Conservation (phyloP, 169 alveolate species). For the Plasmodium gonderi region DNA sequence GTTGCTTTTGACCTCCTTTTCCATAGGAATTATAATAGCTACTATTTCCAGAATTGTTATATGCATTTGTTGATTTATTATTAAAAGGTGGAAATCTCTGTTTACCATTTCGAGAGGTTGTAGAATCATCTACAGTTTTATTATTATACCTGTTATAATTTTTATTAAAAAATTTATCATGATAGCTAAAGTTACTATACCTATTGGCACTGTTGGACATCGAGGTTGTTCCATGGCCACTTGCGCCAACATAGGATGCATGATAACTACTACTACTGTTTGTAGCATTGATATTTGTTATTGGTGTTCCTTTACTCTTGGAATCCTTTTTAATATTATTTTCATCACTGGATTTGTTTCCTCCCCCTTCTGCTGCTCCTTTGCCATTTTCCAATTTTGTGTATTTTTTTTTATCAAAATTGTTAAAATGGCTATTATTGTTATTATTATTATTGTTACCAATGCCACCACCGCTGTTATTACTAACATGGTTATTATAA, state of each 20-base stretch:
- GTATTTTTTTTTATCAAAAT: conserved; percentile 34
- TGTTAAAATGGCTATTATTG: conserved; percentile 20
- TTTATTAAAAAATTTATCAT: conserved; percentile 70
- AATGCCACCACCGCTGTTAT: neutral
- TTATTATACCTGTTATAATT: conserved; percentile 43
- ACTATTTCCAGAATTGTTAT: conserved; percentile 17
- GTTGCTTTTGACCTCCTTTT: conserved; percentile 35
- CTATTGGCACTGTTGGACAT: conserved; percentile 12
- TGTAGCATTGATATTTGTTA: neutral
- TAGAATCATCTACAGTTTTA: conserved; percentile 35
- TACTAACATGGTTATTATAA: neutral
- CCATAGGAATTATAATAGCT: neutral
- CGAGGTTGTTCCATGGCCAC: neutral
- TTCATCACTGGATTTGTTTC: conserved; percentile 32
- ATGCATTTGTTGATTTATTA: conserved; percentile 13
- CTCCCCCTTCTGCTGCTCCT: conserved; percentile 1
- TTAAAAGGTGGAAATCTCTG: conserved; percentile 15
- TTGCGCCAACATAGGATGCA: neutral
- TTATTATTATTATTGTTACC: neutral
- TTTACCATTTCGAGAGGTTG: conserved; percentile 1
- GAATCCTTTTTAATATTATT: conserved; percentile 24
- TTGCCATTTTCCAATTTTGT: conserved; percentile 16
- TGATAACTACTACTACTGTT: neutral
- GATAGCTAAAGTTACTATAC: conserved; percentile 44
- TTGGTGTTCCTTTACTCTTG: conserved; percentile 8